Base-by-base conservation (phyloP, 768 basidiomycete species). In the Hericium erinaceus region DNA sequence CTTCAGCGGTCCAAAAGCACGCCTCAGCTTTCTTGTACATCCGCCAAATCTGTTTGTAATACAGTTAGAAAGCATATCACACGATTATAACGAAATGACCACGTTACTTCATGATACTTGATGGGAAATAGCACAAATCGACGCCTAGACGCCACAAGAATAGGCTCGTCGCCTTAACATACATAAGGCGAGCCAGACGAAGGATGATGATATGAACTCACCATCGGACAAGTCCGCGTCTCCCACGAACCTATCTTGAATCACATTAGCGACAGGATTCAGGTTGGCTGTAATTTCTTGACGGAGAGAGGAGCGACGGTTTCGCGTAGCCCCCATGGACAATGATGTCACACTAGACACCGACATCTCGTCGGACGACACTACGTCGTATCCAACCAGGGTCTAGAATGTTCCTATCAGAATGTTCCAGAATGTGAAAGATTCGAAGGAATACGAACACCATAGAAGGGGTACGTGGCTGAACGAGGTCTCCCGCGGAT, bases 11-110 rank as follows among this genome's bases (percentile, higher is more conserved):
- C 92, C 92, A 94, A 73, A 94, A 93, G 0, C 87, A 92, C 0
- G 92, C 92, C 66, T 98, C 84, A 0, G 92, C 92, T 67, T 92
- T 88, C 76, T 95, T 97, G 79, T 98, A 98, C 78, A 92, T 84
- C 65, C 84, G 83, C 94, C 94, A 97, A 65, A 97, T 93, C 92
- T 97, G 24, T 20, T 11, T 39, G 48, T 26, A 48, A 37, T 24
- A n/a, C 28, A 33, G 39, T 46, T 5, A 54, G 16, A 37, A 4
- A 53, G 16, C 48, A 48, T 40, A 22, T 22, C 22, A 22, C 22
- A 22, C 22, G 22, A 22, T 22, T 22, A 22, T 22, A 22, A 22
- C 22, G 22, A 22, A 22, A 22, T 22, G 22, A 22, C 22, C 22
- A 22, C 22, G 22, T 59, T 57, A 92, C 94, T 75, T 95, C 92